A percentile compares a stretch with the other conserved stretches of the same genome.
These are phyloP conservation scores for Hysterangium stoloniferum DNA, from an alignment of 768 basidiomycete genomes.

Conservation along the genomic window DNA sequence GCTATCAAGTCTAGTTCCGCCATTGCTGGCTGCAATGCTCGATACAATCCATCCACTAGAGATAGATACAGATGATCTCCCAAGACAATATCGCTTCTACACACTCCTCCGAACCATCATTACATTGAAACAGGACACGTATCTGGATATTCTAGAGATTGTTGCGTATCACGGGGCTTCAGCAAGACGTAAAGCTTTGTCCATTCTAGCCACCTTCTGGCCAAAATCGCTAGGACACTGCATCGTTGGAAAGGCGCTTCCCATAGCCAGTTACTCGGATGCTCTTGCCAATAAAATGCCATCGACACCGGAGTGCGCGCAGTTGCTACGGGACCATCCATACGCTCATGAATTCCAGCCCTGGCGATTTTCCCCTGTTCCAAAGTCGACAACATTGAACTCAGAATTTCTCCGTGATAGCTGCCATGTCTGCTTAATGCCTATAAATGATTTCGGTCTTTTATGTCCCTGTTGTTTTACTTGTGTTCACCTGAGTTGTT, in stretches of 20 bases:
- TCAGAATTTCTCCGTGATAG: constrained; percentile 29
- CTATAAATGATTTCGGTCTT: constrained; percentile 61
- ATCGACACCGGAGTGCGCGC: constrained; percentile 4
- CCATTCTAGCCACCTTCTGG: constrained; percentile 55
- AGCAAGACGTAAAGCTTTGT: constrained; percentile 47
- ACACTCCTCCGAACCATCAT: constrained; percentile 48
- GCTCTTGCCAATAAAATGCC: constrained; percentile 15
- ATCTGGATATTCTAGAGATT: constrained; percentile 64
- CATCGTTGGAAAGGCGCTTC: constrained; percentile 46
- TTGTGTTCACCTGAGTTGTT: constrained; percentile 71
- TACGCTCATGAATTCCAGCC: constrained; percentile 60
- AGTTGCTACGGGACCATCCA: constrained; percentile 24
- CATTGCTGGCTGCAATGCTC: constrained; percentile 54
- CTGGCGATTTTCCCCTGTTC: constrained; percentile 45
- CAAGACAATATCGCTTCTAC: constrained; percentile 42
- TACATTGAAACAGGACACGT: constrained; percentile 55
- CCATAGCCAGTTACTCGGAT: constrained; percentile 28
- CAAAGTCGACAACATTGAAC: constrained; percentile 22
- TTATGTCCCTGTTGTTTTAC: constrained; percentile 66
- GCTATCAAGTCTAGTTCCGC: constrained; percentile 53
- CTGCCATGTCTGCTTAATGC: constrained; percentile 49
- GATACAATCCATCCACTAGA: constrained; percentile 41
- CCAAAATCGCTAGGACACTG: constrained; percentile 63
- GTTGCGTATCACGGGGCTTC: constrained; percentile 55
- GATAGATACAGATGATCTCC: constrained; percentile 21